Percentiles rank a stretch among this genome's conserved stretches.
These are phyloP conservation scores for Graphilbum fragrans DNA, from an alignment of 2,329 filamentous ascomycete genomes.

Conservation along the genomic window DNA sequence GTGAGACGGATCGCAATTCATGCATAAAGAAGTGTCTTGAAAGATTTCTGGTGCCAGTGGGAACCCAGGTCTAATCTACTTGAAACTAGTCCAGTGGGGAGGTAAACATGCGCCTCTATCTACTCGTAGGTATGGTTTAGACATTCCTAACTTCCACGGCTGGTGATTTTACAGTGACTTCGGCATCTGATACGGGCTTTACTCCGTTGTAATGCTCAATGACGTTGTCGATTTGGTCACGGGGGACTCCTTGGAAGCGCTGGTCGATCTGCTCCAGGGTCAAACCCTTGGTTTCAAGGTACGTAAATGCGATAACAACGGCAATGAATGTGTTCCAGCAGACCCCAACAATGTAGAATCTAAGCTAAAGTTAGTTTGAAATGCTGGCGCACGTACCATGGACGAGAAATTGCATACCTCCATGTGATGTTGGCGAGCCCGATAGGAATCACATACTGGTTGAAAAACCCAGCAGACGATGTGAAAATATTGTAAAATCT, in stretches of 20 bases:
- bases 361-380: neutral
- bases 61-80: too few relatives aligned
- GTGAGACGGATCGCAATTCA: too few relatives aligned
- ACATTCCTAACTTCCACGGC: too few relatives aligned
- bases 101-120: too few relatives aligned
- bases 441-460: conserved; percentile 4
- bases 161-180: too few relatives aligned
- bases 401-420: neutral
- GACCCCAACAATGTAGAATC: conserved; percentile 4
- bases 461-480: conserved; percentile 1
- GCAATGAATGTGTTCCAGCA: conserved; percentile 2
- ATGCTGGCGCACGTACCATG: neutral
- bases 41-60: too few relatives aligned
- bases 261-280: conserved; percentile 4
- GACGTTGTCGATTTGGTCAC: neutral
- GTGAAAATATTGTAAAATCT: conserved; percentile 5
- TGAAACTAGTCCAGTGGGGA: too few relatives aligned
- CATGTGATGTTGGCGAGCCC: conserved; percentile 2
- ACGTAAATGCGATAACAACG: conserved; percentile 1
- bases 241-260: conserved; percentile 3
- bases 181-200: neutral
- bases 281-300: conserved; percentile 4
- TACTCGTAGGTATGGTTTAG: too few relatives aligned
- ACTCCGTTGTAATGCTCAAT: conserved; percentile 2
- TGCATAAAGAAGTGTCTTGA: too few relatives aligned